A percentile compares a stretch with the other conserved stretches of the same genome.
Conservation (phyloP, 257 asterid species). For the Asclepias syriaca region DNA sequence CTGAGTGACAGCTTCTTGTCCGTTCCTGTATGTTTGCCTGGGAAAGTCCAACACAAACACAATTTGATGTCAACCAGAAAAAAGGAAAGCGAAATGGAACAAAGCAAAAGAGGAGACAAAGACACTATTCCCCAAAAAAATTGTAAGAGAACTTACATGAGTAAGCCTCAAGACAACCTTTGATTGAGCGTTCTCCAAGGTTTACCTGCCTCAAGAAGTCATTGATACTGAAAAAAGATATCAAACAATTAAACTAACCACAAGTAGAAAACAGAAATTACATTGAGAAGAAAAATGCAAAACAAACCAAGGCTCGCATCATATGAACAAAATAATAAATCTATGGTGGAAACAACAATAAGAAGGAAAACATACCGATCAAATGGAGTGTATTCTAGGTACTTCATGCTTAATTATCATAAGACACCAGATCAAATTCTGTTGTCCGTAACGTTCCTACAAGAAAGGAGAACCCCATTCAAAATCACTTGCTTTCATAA, state of each 20-base stretch:
- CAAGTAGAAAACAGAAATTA: not conserved
- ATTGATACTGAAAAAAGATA: conserved; percentile 50
- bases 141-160: conserved; percentile 61
- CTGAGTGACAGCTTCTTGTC: conserved; percentile 93
- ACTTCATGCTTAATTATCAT: conserved; percentile 56
- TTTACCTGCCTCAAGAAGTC: conserved; percentile 70
- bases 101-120: not conserved
- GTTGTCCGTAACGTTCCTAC: not conserved
- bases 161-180: conserved; percentile 88
- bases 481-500: not conserved
- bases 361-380: conserved; percentile 45
- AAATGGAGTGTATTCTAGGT: conserved; percentile 79
- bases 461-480: not conserved
- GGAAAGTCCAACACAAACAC: conserved; percentile 15
- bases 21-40: conserved; percentile 87
- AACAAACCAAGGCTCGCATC: not conserved
- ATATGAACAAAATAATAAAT: not conserved
- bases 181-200: conserved; percentile 87
- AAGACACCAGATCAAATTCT: not conserved
- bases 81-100: not conserved
- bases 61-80: conserved; percentile 6
- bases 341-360: not conserved
- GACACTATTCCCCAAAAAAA: not conserved
- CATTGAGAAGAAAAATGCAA: conserved; percentile 1
- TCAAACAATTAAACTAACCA: not conserved